These are phyloP conservation scores for Sphagnum magellanicum DNA, from an alignment of 228 moss, liverwort and hornwort genomes.

Conservation along the genomic window DNA sequence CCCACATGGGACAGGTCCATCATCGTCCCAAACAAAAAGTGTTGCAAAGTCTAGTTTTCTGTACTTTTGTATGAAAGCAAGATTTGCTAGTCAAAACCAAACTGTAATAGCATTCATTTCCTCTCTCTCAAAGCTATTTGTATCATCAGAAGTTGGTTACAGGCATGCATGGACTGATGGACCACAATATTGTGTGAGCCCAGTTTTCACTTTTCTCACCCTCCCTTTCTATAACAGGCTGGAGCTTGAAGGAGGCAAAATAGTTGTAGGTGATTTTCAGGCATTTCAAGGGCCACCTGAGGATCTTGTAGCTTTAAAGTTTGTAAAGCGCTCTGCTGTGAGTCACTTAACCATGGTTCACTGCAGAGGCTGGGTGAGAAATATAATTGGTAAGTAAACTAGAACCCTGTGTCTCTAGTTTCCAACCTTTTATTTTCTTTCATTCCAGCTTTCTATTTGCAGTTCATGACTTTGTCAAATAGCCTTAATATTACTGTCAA, in stretches of 20 bases:
- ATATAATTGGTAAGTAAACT: conserved; percentile 37
- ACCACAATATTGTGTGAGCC: not conserved
- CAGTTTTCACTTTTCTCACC: not conserved
- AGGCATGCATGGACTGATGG: not conserved
- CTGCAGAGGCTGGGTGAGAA: conserved; percentile 42
- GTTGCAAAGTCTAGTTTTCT: not conserved
- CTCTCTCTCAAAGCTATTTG: conserved; percentile 5
- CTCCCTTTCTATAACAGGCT: conserved; percentile 20
- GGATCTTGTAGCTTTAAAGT: conserved; percentile 35
- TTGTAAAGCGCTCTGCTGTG: conserved; percentile 45
- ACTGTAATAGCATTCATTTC: not conserved
- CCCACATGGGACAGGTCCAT: conserved; percentile 63
- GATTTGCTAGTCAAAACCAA: no score
- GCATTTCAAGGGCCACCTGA: conserved; percentile 40
- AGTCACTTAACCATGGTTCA: conserved; percentile 49
- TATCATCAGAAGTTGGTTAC: not conserved
- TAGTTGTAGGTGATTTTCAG: conserved; percentile 52
- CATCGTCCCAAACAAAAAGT: not conserved
- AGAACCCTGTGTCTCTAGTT: not conserved
- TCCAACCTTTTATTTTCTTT: not conserved
- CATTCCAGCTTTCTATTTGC: not conserved
- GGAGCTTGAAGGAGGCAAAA: conserved; percentile 47
- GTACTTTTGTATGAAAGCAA: not conserved
- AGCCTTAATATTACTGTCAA: not conserved
- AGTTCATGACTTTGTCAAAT: not conserved